These are phyloP conservation scores for Candida cerambycidarum DNA, from an alignment of 805 yeast genomes.

Conservation along the genomic window DNA sequence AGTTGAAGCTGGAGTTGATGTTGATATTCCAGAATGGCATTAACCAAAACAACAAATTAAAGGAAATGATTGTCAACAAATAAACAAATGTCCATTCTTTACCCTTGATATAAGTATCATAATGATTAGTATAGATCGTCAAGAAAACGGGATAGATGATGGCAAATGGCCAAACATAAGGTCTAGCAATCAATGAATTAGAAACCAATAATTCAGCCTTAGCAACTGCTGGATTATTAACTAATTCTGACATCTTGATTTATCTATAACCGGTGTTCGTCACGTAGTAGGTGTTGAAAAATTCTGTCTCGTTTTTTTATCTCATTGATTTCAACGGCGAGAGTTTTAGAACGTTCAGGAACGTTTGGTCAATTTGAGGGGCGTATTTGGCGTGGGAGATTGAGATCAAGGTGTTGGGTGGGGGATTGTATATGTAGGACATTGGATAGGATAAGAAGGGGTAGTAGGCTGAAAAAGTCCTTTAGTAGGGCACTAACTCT, in stretches of 20 bases:
- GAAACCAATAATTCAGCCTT: slow-evolving; percentile 76
- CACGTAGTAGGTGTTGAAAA: not conserved
- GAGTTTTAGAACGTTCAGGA: no score
- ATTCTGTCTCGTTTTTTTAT: no score
- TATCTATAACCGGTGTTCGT: not conserved
- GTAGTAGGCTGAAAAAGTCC: no score
- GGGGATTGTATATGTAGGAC: no score
- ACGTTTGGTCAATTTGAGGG: no score
- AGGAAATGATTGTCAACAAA: slow-evolving; percentile 67
- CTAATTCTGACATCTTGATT: slow-evolving; percentile 42
- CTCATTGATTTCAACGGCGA: no score
- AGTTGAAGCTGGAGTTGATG: slow-evolving; percentile 69
- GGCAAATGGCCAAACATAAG: slow-evolving; percentile 82
- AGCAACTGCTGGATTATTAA: slow-evolving; percentile 69
- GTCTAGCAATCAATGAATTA: slow-evolving; percentile 56
- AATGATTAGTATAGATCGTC: slow-evolving; percentile 62
- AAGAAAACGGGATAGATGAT: slow-evolving; percentile 73
- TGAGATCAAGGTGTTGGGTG: no score
- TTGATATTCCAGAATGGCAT: slow-evolving; percentile 93
- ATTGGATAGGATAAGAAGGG: no score
- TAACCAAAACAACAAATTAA: slow-evolving; percentile 76
- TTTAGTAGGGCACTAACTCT: no score
- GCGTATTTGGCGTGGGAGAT: no score
- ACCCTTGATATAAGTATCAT: slow-evolving; percentile 82
- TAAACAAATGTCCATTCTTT: slow-evolving; percentile 96